These are phyloP conservation scores for Podila epigama DNA, from an alignment of 192 early-diverging fungal species.

Conservation along the genomic window DNA sequence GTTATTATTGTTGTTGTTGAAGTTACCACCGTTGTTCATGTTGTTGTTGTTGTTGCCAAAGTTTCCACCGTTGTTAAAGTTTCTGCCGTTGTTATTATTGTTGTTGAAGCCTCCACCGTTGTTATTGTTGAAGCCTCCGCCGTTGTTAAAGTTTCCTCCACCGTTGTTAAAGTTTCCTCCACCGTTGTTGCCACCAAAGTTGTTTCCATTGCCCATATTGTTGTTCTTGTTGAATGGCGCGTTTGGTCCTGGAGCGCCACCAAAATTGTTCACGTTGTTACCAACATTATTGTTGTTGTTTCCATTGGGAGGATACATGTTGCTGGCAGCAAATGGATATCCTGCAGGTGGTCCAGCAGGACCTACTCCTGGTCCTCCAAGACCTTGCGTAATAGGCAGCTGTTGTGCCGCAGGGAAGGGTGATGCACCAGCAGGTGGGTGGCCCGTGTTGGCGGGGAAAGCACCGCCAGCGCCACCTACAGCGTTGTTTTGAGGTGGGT, in stretches of 20 bases:
- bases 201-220: constrained; percentile 19
- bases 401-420: constrained; percentile 19
- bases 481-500: constrained; percentile 9
- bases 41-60: constrained; percentile 2
- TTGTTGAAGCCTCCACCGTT: not conserved
- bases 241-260: not conserved
- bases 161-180: not conserved
- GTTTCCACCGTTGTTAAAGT: constrained; percentile 3
- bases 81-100: not conserved
- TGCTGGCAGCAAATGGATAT: constrained; percentile 24
- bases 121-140: not conserved
- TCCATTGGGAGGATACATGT: constrained; percentile 19
- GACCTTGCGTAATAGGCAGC: constrained; percentile 14
- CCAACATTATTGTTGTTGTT: constrained; percentile 6
- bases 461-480: not conserved
- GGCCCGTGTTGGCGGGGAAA: not conserved
- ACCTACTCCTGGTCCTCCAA: not conserved
- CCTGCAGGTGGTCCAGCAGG: constrained; percentile 23
- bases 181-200: not conserved
- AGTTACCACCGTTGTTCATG: constrained; percentile 6
- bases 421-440: not conserved
- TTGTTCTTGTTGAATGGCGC: constrained; percentile 29
- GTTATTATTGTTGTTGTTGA: constrained; percentile 10
- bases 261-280: constrained; percentile 9
- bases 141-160: constrained; percentile 19